Evolutionary conservation across 78 protist genomes (phyloP), one percentile per base, ranked within the genome.

Genomic region (Anaeramoeba flamelloides): DNA sequence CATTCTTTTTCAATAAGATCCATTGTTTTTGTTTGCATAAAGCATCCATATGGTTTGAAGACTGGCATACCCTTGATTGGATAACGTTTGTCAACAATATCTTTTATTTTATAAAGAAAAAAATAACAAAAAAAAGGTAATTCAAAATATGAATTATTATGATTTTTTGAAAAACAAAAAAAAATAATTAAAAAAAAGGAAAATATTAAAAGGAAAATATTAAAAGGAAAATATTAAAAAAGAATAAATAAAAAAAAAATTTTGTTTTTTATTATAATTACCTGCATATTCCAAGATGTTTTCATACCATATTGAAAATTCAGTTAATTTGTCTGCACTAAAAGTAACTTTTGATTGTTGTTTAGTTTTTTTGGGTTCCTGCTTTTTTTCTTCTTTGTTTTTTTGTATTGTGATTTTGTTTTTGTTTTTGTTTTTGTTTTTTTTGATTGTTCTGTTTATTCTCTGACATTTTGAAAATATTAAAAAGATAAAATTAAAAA

Each of bases 51-150:
- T 12, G 87, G 87, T 32, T 39, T 75, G 41, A 87, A 74, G 75
- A 85, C 83, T 3, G 83, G 80, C 41, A 78, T 74, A 2, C 90
- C 90, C n/a, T 79, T 82, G 38, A 87, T 87, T 1, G 90, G 90
- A 36, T 81, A 81, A 39, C 80, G 0, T 65, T 77, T 77, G 77
- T 87, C 90, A 41, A 65, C 84, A 41, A 85, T 41, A n/a, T 84
- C 82, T 30, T 41, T 75, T 32, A 3, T 4, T 2, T 2, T 26
- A 53, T 26, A 53, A 26, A 53, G 69, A 53, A 53, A 53, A 53
- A 26, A 53, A 53, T 53, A 26, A 26, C 8, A 26, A 53, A 26
- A 26, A 26, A n/a, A n/a, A n/a, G n/a, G n/a, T n/a, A n/a, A n/a
- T n/a, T n/a, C n/a, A n/a, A n/a, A n/a, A n/a, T n/a, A n/a, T n/a